phyloP scores from a whole-genome alignment of 2,329 filamentous ascomycete genomes.

The Mollisia scopiformis region DNA sequence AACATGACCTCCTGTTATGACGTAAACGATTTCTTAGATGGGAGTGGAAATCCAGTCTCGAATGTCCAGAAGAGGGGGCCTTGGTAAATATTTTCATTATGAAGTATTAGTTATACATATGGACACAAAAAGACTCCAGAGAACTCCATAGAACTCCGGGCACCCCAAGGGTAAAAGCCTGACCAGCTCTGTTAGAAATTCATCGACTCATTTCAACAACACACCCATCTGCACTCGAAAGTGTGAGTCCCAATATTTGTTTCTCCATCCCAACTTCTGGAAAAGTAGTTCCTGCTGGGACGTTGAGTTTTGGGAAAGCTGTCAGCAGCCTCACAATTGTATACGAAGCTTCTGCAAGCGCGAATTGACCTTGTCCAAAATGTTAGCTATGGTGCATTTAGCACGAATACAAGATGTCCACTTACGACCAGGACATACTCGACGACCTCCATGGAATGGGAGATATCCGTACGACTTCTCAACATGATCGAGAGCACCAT shows the following conservation, averaged over 20 bases:
- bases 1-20: background rate
- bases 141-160: background rate
- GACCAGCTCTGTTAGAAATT: background rate
- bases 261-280: background rate
- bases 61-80: background rate
- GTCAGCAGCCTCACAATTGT: constrained; percentile 29
- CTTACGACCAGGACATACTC: constrained; percentile 66
- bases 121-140: background rate
- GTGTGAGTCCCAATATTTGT: background rate
- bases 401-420: background rate
- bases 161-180: background rate
- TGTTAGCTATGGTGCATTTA: background rate
- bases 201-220: background rate
- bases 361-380: constrained; percentile 31
- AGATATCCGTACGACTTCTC: constrained; percentile 65
- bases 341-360: constrained; percentile 33
- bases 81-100: background rate
- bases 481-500: constrained; percentile 44
- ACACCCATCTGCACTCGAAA: background rate
- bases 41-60: background rate
- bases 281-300: background rate
- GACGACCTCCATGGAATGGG: constrained; percentile 71
- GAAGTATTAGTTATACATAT: background rate
- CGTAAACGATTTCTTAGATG: background rate
- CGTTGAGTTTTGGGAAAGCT: constrained; percentile 15